Percentiles rank a stretch among this genome's conserved stretches.
Evolutionary conservation across 2,329 filamentous ascomycete genomes (phyloP).

Genomic region (Colletotrichum ledebouriae): DNA sequence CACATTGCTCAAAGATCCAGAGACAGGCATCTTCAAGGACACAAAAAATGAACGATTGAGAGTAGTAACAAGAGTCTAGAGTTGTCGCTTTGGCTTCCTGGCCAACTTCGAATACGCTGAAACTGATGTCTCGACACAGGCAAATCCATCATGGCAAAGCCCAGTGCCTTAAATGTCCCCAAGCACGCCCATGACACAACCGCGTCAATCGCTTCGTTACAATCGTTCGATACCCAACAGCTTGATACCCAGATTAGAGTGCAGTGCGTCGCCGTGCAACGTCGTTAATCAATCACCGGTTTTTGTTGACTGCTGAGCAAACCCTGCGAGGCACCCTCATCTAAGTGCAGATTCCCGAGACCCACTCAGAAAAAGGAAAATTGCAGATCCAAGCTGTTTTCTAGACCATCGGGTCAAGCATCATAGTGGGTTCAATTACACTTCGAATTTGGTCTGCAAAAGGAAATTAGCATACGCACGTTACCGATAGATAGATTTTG

Average conservation of each 20-base stretch:
- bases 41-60: constrained; percentile 29
- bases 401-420: constrained; percentile 40
- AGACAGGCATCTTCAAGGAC: constrained; percentile 47
- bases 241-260: constrained; percentile 14
- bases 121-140: constrained; percentile 10
- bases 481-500: constrained; percentile 13
- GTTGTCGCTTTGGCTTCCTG: constrained; percentile 10
- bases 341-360: constrained; percentile 13
- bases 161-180: constrained; percentile 33
- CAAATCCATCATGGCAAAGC: constrained; percentile 29
- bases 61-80: constrained; percentile 35
- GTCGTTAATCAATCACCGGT: constrained; percentile 26
- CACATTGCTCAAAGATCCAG: constrained; percentile 51
- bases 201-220: constrained; percentile 22
- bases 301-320: constrained; percentile 41
- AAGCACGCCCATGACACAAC: constrained; percentile 24
- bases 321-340: constrained; percentile 24
- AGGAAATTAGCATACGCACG: constrained; percentile 24
- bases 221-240: constrained; percentile 30
- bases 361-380: constrained; percentile 27
- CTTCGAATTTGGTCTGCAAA: constrained; percentile 46
- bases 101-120: constrained; percentile 26
- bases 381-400: constrained; percentile 21
- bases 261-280: constrained; percentile 3
- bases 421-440: constrained; percentile 45